Percentiles rank a stretch among this genome's conserved stretches.
Evolutionary conservation across 306 rosid species (phyloP).

Genomic region (Arachis stenosperma): DNA sequence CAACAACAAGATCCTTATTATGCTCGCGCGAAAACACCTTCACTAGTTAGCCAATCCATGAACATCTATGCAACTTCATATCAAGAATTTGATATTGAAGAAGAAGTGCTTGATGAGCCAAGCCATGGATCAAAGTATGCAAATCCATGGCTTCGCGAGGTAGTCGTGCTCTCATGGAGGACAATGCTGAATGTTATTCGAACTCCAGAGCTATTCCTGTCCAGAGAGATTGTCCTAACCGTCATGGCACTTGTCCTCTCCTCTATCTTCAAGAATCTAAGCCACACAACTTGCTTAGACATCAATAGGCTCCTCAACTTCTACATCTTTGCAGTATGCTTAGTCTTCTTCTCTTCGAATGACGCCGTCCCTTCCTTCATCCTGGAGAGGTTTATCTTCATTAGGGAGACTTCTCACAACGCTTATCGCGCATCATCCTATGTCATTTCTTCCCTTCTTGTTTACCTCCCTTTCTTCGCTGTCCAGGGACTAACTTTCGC

Average conservation of each 20-base stretch:
- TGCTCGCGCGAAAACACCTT: slow-evolving; percentile 42
- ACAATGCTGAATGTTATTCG: slow-evolving; percentile 75
- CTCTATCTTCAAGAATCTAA: slow-evolving; percentile 58
- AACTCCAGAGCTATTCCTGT: slow-evolving; percentile 88
- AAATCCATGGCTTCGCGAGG: slow-evolving; percentile 87
- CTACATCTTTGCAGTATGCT: slow-evolving; percentile 86
- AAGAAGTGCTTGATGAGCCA: slow-evolving; percentile 64
- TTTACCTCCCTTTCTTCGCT: slow-evolving; percentile 88
- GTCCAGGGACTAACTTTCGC: slow-evolving; percentile 90
- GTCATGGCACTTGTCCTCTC: slow-evolving; percentile 83
- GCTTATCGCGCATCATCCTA: slow-evolving; percentile 92
- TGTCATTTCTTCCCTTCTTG: slow-evolving; percentile 76
- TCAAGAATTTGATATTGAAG: slow-evolving; percentile 55
- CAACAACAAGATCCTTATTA: slow-evolving; percentile 47
- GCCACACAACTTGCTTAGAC: slow-evolving; percentile 56
- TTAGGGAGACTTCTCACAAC: slow-evolving; percentile 83
- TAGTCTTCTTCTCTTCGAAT: slow-evolving; percentile 89
- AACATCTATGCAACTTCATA: slow-evolving; percentile 53
- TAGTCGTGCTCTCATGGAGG: slow-evolving; percentile 77
- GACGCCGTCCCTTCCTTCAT: slow-evolving; percentile 93
- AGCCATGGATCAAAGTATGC: slow-evolving; percentile 63
- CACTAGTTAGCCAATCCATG: slow-evolving; percentile 45
- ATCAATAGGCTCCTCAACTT: slow-evolving; percentile 81
- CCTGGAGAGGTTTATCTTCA: slow-evolving; percentile 86
- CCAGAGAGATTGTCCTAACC: slow-evolving; percentile 78